Base-by-base conservation (phyloP, 2,329 filamentous ascomycete species). In the Sclerotinia minor region DNA sequence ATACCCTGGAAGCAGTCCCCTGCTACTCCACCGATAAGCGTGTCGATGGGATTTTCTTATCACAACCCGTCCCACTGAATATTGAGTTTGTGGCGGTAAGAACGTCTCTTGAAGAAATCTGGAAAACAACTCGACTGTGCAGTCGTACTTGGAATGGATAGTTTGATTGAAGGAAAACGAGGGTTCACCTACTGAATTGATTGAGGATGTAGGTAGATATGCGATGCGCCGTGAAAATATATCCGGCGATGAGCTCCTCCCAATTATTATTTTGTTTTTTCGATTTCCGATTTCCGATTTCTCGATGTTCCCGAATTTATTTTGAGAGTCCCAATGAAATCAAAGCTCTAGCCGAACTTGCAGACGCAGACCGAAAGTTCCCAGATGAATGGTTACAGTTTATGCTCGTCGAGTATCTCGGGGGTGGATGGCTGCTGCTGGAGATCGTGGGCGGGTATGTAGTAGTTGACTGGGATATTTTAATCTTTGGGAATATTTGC, bases 371-470 rank as follows among this genome's bases (percentile, higher is more conserved):
- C 55, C 35, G 21, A 32, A 60, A 60, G 49, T 60, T 44, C 67
- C 65, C 61, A 54, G 68, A 50, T 68, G 67, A 49, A 71, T 69
- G 69, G 70, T 68, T 72, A 64, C 47, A 61, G 54, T 53, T 64
- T 58, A 68, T 65, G 67, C 63, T 68, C 45, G 61, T 68, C 61
- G 52, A 58, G 55, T 41, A 32, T 66, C 50, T 67, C 63, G 69
- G 54, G 67, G 67, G 50, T 68, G 65, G 61, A 69, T 68, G 67
- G 70, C 58, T 69, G 69, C 69, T 67, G 69, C 71, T 64, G 70
- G 65, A 69, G 64, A 71, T 71, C 70, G 71, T 70, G 64, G 68
- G 71, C 68, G 69, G 71, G 68, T 72, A 71, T 72, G 71, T 73
- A 67, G 64, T 64, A 70, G 71, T 63, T 47, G 59, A 63, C 59